A percentile compares a stretch with the other conserved stretches of the same genome.
Conservation (phyloP, 257 asterid species). For the Petunia axillaris region DNA sequence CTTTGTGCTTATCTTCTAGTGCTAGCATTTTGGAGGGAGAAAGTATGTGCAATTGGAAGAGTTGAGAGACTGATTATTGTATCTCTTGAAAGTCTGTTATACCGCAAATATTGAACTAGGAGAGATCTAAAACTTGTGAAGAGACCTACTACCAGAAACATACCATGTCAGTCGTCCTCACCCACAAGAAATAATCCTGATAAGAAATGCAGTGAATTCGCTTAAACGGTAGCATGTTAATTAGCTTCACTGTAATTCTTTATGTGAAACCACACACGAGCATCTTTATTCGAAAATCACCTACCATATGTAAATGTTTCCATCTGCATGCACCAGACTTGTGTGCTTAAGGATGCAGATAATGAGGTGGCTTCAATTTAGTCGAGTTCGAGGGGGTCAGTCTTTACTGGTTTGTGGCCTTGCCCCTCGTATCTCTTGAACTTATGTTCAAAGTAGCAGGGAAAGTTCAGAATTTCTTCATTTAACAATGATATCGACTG, state of each 20-base stretch:
- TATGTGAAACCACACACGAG: neutral
- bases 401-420: constrained; percentile 18
- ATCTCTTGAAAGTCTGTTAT: neutral
- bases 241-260: constrained; percentile 3
- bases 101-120: neutral
- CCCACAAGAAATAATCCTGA: neutral
- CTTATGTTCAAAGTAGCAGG: neutral
- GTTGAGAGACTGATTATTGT: neutral
- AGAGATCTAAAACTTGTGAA: neutral
- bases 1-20: constrained; percentile 3
- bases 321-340: neutral
- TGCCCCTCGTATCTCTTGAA: neutral
- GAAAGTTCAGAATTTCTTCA: neutral
- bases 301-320: neutral
- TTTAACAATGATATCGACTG: neutral
- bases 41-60: neutral
- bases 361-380: constrained; percentile 3
- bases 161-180: neutral
- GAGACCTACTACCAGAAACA: neutral
- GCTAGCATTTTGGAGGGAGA: neutral
- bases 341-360: neutral
- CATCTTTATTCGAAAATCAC: constrained; percentile 1
- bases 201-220: neutral
- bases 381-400: neutral
- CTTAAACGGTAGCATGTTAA: neutral